Percentiles rank a stretch among this genome's conserved stretches.
Conservation (phyloP, 208 protist genomes). For the Wallacemonas rigidus region DNA sequence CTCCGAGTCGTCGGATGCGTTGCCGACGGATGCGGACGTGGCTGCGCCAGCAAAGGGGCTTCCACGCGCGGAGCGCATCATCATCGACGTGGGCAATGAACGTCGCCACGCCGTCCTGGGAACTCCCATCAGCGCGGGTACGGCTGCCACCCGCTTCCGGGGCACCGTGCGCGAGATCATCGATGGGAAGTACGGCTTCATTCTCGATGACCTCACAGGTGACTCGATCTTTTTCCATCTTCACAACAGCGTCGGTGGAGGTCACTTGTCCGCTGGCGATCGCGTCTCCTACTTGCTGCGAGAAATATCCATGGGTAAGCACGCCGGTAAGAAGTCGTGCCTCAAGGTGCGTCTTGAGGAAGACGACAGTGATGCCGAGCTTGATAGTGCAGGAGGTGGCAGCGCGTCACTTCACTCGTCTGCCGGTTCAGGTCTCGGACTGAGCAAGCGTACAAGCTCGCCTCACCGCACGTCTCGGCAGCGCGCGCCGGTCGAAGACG, state of each 20-base stretch:
- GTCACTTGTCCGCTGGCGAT: slow-evolving; percentile 31
- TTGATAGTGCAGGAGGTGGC: neutral
- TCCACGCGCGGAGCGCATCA: slow-evolving; percentile 37
- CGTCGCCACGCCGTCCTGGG: slow-evolving; percentile 20
- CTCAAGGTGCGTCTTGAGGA: slow-evolving; percentile 35
- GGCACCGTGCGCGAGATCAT: slow-evolving; percentile 61
- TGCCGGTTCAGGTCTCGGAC: too few relatives aligned
- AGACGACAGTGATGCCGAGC: neutral
- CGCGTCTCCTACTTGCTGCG: slow-evolving; percentile 65
- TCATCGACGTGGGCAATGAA: slow-evolving; percentile 53
- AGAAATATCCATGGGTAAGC: slow-evolving; percentile 56
- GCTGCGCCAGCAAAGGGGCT: neutral
- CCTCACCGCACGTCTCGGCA: too few relatives aligned
- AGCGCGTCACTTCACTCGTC: slow-evolving; percentile 4
- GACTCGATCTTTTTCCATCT: slow-evolving; percentile 85
- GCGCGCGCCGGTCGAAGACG: slow-evolving; percentile 29
- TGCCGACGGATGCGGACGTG: too few relatives aligned
- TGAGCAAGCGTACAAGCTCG: too few relatives aligned
- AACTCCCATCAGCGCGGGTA: slow-evolving; percentile 4
- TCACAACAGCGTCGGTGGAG: slow-evolving; percentile 26
- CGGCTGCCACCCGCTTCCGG: slow-evolving; percentile 30
- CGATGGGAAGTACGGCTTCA: slow-evolving; percentile 59
- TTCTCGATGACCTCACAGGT: slow-evolving; percentile 60
- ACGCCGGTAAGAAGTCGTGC: slow-evolving; percentile 71
- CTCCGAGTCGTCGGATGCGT: too few relatives aligned